Percentiles rank a stretch among this genome's conserved stretches.
Conservation (phyloP, 495 filamentous ascomycete species). For the Penicillium manginii region DNA sequence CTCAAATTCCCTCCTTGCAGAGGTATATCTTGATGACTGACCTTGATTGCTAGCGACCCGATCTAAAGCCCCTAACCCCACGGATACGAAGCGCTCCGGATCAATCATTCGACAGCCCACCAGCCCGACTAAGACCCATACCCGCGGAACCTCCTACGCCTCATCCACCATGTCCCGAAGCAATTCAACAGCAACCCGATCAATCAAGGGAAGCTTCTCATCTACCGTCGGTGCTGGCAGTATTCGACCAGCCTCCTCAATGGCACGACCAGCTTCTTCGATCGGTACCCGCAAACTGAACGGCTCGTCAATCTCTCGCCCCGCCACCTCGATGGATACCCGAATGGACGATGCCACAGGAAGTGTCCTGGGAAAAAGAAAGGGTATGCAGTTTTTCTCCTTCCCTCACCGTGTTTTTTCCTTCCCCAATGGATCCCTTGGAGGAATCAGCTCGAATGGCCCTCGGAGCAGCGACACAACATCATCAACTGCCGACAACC, state of each 20-base stretch:
- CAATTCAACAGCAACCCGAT: slow-evolving; percentile 53
- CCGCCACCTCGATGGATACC: slow-evolving; percentile 64
- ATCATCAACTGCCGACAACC: not conserved
- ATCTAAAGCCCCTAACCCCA: slow-evolving; percentile 57
- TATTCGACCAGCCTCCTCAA: slow-evolving; percentile 50
- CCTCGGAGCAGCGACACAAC: not conserved
- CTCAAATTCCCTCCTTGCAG: not conserved
- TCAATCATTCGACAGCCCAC: slow-evolving; percentile 35
- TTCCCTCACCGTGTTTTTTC: slow-evolving; percentile 29
- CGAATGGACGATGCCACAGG: slow-evolving; percentile 49
- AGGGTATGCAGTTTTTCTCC: slow-evolving; percentile 64
- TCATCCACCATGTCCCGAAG: slow-evolving; percentile 48
- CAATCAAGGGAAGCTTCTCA: slow-evolving; percentile 54
- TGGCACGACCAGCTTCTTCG: slow-evolving; percentile 52
- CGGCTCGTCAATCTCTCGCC: slow-evolving; percentile 52
- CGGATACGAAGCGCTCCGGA: slow-evolving; percentile 40
- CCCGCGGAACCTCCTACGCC: slow-evolving; percentile 46
- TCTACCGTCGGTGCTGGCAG: slow-evolving; percentile 57
- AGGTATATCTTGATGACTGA: not conserved
- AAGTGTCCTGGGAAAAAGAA: slow-evolving; percentile 58
- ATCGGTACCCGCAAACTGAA: slow-evolving; percentile 45
- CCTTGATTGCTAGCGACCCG: slow-evolving; percentile 43
- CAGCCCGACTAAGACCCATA: slow-evolving; percentile 42
- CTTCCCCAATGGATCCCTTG: slow-evolving; percentile 26
- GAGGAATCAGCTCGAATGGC: not conserved